Evolutionary conservation across 306 rosid species (phyloP), one percentile per base, ranked within the genome.

Genomic region (Abrus pulchellus): DNA sequence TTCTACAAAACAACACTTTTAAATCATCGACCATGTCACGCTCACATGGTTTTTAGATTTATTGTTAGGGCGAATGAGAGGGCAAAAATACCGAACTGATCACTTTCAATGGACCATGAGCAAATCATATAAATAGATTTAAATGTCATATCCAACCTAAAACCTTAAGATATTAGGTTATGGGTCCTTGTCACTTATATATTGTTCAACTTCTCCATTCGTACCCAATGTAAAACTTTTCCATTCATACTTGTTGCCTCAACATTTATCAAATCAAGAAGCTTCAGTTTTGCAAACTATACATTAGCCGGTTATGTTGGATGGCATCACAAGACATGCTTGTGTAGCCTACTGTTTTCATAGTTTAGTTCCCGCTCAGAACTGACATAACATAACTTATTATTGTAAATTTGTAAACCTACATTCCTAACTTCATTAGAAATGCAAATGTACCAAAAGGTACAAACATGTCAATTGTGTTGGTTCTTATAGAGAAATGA

Each of bases 261-360:
- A 20, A 20, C 20, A 20, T 20, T 20, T 20, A 8, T 44, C 53
- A 59, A 57, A 69, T 29, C 77, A 71, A 70, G 64, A 28, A 70
- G 65, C 47, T 77, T 41, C 45, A 49, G 40, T 59, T 74, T 11
- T 5, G 43, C 45, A 52, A 29, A 80, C 74, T 54, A 61, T 7
- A 9, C 71, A 84, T 49, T 36, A 63, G 67, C 9, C 3, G 7
- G 38, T 55, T 50, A 52, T 32, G 53, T 38, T 72, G 30, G 34
- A 10, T 40, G 44, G 34, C 40, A 59, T 57, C 70, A 36, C 41
- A 65, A 44, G 71, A 47, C 28, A 71, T 14, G 41, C 62, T 30
- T 10, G 33, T 6, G 61, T 10, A 68, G 67, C 32, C 40, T 60
- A 52, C 63, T 49, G 50, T 36, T 1, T 48, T 41, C 44, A 2